These are phyloP conservation scores for Kodamaea anthophila DNA, from an alignment of 1,139 yeast species.

Conservation along the genomic window DNA sequence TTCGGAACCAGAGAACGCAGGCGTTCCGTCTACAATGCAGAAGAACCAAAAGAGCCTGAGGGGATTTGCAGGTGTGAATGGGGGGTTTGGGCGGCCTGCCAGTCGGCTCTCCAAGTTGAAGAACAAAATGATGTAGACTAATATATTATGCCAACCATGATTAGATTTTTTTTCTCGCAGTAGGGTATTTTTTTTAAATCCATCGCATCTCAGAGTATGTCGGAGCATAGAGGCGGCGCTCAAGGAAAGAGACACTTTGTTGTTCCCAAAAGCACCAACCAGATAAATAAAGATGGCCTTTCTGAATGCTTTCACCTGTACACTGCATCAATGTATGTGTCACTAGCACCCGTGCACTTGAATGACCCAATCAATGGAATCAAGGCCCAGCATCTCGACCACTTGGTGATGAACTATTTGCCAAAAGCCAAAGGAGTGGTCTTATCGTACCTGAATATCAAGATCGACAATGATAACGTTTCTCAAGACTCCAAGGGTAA, in stretches of 20 bases:
- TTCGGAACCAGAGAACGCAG: conserved; percentile 3
- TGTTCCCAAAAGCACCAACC: conserved; percentile 28
- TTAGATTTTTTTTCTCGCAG: conserved; percentile 1
- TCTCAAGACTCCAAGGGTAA: conserved; percentile 25
- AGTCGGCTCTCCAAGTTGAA: conserved; percentile 10
- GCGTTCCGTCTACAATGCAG: conserved; percentile 1
- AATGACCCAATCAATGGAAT: conserved; percentile 70
- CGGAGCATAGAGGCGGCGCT: conserved; percentile 4
- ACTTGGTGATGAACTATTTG: conserved; percentile 78
- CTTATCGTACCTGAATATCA: conserved; percentile 65
- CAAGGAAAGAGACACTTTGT: conserved; percentile 16
- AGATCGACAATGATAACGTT: conserved; percentile 29
- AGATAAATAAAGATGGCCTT: conserved; percentile 32
- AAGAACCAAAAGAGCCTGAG: background rate
- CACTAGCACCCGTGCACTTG: conserved; percentile 77
- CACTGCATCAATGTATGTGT: conserved; percentile 64
- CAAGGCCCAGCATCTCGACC: conserved; percentile 82
- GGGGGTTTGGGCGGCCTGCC: conserved; percentile 4
- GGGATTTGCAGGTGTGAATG: background rate
- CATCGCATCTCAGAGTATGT: conserved; percentile 5
- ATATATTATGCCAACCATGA: no score
- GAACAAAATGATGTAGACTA: conserved; percentile 10
- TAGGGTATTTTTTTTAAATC: conserved; percentile 3
- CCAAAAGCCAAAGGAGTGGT: conserved; percentile 75
- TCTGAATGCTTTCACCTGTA: conserved; percentile 64